Conservation (phyloP, 176 grass and related monocot genomes). For the Hsuehochloa calcarea region DNA sequence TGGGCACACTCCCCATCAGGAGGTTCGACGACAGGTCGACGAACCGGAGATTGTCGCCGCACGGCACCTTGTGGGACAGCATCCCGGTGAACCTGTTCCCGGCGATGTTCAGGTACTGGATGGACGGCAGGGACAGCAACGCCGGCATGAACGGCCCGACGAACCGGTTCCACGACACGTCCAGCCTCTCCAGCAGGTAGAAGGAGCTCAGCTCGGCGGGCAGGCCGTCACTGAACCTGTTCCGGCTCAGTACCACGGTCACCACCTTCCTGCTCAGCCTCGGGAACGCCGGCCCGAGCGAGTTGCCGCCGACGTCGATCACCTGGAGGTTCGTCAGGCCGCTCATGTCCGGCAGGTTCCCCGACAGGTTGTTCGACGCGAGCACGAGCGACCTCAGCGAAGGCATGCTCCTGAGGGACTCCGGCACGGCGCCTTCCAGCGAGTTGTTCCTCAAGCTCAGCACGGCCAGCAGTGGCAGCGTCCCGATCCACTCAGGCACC, state of each 20-base stretch:
- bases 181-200: slow-evolving; percentile 68
- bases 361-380: slow-evolving; percentile 69
- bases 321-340: slow-evolving; percentile 52
- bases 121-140: slow-evolving; percentile 71
- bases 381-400: slow-evolving; percentile 72
- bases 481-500: slow-evolving; percentile 47
- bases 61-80: slow-evolving; percentile 64
- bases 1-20: slow-evolving; percentile 59
- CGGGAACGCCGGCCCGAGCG: slow-evolving; percentile 78
- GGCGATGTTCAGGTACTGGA: slow-evolving; percentile 63
- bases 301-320: slow-evolving; percentile 72
- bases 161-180: slow-evolving; percentile 80
- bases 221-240: slow-evolving; percentile 61
- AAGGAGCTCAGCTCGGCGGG: slow-evolving; percentile 44
- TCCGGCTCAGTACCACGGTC: slow-evolving; percentile 63
- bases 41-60: slow-evolving; percentile 65
- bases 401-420: slow-evolving; percentile 44
- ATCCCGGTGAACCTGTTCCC: slow-evolving; percentile 81
- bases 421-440: slow-evolving; percentile 56
- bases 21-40: slow-evolving; percentile 84
- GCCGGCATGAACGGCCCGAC: slow-evolving; percentile 67
- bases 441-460: slow-evolving; percentile 84
- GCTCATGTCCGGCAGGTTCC: slow-evolving; percentile 73
- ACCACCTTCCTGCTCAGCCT: slow-evolving; percentile 67
- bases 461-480: slow-evolving; percentile 58